These are phyloP conservation scores for Hypoxylon sp. DNA, from an alignment of 2,329 filamentous ascomycete species.

Conservation along the genomic window DNA sequence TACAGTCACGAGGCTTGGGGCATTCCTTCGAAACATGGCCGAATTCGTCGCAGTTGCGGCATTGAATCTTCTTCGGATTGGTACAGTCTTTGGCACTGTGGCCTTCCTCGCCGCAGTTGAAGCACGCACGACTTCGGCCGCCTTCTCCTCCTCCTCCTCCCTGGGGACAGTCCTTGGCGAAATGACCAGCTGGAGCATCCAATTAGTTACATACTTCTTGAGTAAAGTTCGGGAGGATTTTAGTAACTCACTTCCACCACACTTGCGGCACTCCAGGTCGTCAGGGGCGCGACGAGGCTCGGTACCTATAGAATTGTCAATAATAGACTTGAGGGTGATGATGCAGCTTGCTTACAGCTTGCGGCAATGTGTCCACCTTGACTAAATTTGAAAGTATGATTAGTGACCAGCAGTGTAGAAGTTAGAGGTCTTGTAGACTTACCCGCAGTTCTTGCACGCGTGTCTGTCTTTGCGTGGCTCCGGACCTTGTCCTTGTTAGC, in stretches of 20 bases:
- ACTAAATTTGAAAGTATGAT: constrained; percentile 47
- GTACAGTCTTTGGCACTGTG: constrained; percentile 76
- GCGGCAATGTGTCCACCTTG: constrained; percentile 65
- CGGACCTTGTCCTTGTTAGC: constrained; percentile 61
- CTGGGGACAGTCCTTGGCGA: constrained; percentile 67
- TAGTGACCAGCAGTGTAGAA: background rate
- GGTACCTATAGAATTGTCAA: constrained; percentile 54
- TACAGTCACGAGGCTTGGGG: constrained; percentile 69
- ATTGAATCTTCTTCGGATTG: constrained; percentile 60
- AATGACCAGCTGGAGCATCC: constrained; percentile 68
- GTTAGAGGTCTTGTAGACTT: constrained; percentile 55
- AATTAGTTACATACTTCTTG: constrained; percentile 32
- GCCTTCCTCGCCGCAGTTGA: constrained; percentile 71
- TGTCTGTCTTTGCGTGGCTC: constrained; percentile 74
- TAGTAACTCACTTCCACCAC: constrained; percentile 67
- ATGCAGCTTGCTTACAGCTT: constrained; percentile 62
- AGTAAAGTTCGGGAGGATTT: background rate
- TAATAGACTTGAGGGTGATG: constrained; percentile 29
- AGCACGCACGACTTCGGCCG: constrained; percentile 61
- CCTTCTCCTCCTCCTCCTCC: constrained; percentile 48
- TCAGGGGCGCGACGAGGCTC: constrained; percentile 73
- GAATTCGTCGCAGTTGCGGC: constrained; percentile 67
- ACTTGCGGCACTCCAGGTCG: constrained; percentile 76
- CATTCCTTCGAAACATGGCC: constrained; percentile 66
- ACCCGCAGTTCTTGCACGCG: constrained; percentile 77